Evolutionary conservation across 768 basidiomycete genomes (phyloP).

Genomic region (Rhodotorula paludigena): DNA sequence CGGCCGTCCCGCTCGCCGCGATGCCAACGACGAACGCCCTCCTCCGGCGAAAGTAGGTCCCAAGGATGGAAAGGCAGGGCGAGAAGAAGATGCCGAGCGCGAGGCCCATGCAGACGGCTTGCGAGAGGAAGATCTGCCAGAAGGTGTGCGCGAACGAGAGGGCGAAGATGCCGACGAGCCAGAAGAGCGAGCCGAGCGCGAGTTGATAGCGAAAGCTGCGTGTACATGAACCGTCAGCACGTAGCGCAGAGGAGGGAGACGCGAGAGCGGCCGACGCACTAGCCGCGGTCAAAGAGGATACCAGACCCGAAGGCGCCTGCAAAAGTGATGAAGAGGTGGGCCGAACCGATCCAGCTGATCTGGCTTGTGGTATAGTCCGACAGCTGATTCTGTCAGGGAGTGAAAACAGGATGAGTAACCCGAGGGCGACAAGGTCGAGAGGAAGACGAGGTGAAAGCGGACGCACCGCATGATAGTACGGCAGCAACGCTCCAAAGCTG

Average conservation of each 20-base stretch:
- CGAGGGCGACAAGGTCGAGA: conserved; percentile 24
- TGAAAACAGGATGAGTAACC: neutral
- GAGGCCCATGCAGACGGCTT: conserved; percentile 44
- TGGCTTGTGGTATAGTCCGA: conserved; percentile 43
- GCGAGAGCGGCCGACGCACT: too few species aligned
- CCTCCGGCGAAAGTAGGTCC: conserved; percentile 52
- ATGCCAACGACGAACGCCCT: conserved; percentile 53
- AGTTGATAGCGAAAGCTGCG: conserved; percentile 40
- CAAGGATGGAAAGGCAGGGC: conserved; percentile 53
- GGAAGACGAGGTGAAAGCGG: conserved; percentile 17
- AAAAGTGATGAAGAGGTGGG: conserved; percentile 48
- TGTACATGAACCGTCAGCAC: too few species aligned
- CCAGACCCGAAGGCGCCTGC: conserved; percentile 44
- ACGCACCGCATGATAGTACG: conserved; percentile 43
- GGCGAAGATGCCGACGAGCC: conserved; percentile 33
- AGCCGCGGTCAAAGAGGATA: conserved; percentile 47
- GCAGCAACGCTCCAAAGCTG: conserved; percentile 14
- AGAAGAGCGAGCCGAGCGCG: conserved; percentile 21
- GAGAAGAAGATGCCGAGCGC: conserved; percentile 56
- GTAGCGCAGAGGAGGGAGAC: too few species aligned
- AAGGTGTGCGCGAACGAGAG: conserved; percentile 21
- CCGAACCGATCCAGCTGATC: conserved; percentile 48
- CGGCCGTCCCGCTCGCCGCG: conserved; percentile 48
- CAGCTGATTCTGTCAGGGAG: conserved; percentile 43
- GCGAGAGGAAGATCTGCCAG: conserved; percentile 27